A percentile compares a stretch with the other conserved stretches of the same genome.
These are phyloP conservation scores for Mycena citricolor DNA, from an alignment of 1,284 basidiomycete genomes.

Conservation along the genomic window DNA sequence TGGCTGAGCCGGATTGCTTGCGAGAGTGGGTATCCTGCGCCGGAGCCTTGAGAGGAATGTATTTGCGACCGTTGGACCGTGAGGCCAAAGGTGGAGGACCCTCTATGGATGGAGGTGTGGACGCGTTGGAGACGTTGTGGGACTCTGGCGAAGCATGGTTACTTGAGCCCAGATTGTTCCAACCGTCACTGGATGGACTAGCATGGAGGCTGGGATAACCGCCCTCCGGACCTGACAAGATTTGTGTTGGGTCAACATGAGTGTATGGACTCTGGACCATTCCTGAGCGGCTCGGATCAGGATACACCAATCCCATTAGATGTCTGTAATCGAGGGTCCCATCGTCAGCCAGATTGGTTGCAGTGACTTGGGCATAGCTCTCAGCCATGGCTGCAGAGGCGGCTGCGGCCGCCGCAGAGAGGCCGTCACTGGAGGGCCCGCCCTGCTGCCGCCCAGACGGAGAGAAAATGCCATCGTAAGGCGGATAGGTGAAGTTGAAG, in stretches of 20 bases:
- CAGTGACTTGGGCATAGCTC: constrained; percentile 61
- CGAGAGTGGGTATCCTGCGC: constrained; percentile 51
- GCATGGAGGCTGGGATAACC: constrained; percentile 56
- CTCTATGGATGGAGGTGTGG: constrained; percentile 67
- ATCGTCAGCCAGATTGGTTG: constrained; percentile 57
- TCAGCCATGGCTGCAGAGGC: constrained; percentile 67
- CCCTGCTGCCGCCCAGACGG: constrained; percentile 19
- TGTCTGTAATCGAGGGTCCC: constrained; percentile 57
- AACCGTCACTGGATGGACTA: constrained; percentile 79
- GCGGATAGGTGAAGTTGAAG: constrained; percentile 77
- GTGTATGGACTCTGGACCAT: constrained; percentile 61
- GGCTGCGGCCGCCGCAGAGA: constrained; percentile 63
- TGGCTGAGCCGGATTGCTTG: constrained; percentile 46
- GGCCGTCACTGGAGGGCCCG: constrained; percentile 45
- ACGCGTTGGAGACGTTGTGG: constrained; percentile 61
- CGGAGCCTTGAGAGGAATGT: constrained; percentile 57
- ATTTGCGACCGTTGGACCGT: constrained; percentile 45
- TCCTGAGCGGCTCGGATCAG: constrained; percentile 44
- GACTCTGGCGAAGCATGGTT: constrained; percentile 78
- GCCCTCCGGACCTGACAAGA: constrained; percentile 55
- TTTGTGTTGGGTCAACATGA: constrained; percentile 86
- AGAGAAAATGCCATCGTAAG: constrained; percentile 53
- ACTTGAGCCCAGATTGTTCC: constrained; percentile 66
- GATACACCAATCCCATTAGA: constrained; percentile 63
- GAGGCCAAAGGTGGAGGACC: constrained; percentile 33